phyloP scores from a whole-genome alignment of 257 asterid genomes.

The Lavandula angustifolia region DNA sequence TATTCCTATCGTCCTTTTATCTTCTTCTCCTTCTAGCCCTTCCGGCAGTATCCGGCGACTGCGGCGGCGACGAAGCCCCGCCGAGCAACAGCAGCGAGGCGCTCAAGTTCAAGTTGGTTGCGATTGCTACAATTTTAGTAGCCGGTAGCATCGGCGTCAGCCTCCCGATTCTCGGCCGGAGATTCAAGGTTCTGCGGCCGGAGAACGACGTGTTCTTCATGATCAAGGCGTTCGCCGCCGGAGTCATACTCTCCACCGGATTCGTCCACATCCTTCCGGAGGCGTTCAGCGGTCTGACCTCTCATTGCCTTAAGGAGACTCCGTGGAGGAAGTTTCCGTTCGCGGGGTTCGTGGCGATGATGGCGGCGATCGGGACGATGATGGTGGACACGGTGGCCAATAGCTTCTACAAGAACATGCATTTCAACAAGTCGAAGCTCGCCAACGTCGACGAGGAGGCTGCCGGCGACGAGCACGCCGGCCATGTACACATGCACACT shows the following conservation, averaged over 20 bases:
- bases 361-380: constrained; percentile 55
- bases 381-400: constrained; percentile 55
- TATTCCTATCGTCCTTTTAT: constrained; percentile 26
- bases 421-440: constrained; percentile 38
- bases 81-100: constrained; percentile 33
- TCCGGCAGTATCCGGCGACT: constrained; percentile 9
- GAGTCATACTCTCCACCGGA: constrained; percentile 63
- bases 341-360: constrained; percentile 53
- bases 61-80: constrained; percentile 29
- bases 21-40: constrained; percentile 27
- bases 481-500: constrained; percentile 38
- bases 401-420: constrained; percentile 49
- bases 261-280: constrained; percentile 67
- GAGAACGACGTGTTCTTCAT: constrained; percentile 67
- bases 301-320: constrained; percentile 47
- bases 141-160: constrained; percentile 57
- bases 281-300: constrained; percentile 46
- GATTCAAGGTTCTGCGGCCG: constrained; percentile 37
- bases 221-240: constrained; percentile 70
- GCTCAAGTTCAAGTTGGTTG: constrained; percentile 48
- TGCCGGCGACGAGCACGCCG: constrained; percentile 29
- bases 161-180: constrained; percentile 52
- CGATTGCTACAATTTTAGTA: constrained; percentile 48
- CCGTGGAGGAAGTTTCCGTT: constrained; percentile 64
- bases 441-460: constrained; percentile 34